phyloP scores from a whole-genome alignment of 306 rosid genomes.

The Vicia villosa region DNA sequence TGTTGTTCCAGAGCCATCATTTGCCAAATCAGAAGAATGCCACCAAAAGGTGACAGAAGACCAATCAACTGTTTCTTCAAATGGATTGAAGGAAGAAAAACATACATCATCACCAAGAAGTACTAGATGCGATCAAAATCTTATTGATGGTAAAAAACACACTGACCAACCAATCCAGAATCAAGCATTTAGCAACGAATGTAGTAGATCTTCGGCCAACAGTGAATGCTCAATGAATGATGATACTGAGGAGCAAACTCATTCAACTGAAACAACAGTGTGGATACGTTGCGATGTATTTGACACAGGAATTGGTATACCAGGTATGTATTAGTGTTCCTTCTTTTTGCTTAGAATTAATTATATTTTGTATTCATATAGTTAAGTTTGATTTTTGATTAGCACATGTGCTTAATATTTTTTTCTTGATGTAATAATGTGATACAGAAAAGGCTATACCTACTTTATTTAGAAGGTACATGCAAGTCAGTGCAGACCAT shows the following conservation, averaged over 20 bases:
- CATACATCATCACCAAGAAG: slow-evolving; percentile 41
- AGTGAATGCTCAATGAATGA: slow-evolving; percentile 56
- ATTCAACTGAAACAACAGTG: slow-evolving; percentile 66
- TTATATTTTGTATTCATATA: slow-evolving; percentile 5
- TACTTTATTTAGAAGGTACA: slow-evolving; percentile 82
- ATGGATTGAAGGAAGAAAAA: slow-evolving; percentile 59
- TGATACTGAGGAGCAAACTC: slow-evolving; percentile 49
- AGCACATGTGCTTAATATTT: slow-evolving; percentile 8
- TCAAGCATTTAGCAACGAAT: slow-evolving; percentile 46
- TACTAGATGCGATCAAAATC: slow-evolving; percentile 37
- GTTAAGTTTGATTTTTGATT: not conserved
- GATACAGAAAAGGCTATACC: slow-evolving; percentile 86
- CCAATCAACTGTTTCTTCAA: slow-evolving; percentile 40
- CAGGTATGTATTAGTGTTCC: slow-evolving; percentile 51
- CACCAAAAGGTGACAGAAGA: slow-evolving; percentile 43
- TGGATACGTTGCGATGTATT: slow-evolving; percentile 92
- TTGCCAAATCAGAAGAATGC: slow-evolving; percentile 50
- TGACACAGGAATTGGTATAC: slow-evolving; percentile 99
- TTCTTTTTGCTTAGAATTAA: not conserved
- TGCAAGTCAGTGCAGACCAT: slow-evolving; percentile 99
- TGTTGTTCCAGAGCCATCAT: slow-evolving; percentile 60
- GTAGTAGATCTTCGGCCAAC: slow-evolving; percentile 52
- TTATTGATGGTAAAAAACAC: slow-evolving; percentile 37
- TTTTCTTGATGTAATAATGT: slow-evolving; percentile 12
- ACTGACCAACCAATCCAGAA: slow-evolving; percentile 45